These are phyloP conservation scores for slime mould (Dictyostelium discoideum) DNA, from an alignment of 78 protist species.

Conservation along the genomic window DNA sequence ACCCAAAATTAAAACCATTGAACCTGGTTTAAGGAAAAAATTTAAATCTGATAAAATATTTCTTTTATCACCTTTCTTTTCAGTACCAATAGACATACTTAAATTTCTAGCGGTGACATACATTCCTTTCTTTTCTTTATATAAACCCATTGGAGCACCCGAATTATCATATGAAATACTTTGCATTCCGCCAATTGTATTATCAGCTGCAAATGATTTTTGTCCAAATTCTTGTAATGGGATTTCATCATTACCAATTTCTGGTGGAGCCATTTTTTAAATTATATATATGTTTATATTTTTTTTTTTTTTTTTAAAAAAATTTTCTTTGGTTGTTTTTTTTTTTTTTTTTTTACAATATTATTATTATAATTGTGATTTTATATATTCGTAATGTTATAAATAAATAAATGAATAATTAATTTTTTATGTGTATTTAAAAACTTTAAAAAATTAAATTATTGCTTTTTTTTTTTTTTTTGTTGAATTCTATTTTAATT, in stretches of 20 bases:
- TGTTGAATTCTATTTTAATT: not conserved
- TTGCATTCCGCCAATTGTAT: not conserved
- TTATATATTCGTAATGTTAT: not conserved
- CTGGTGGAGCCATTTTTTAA: conserved; percentile 9
- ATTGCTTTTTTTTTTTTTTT: too few relatives aligned
- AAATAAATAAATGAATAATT: too few relatives aligned
- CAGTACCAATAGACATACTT: conserved; percentile 32
- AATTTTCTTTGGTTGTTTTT: too few relatives aligned
- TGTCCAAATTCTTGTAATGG: not conserved
- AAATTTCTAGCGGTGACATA: conserved; percentile 49
- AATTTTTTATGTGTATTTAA: not conserved
- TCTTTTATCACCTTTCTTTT: conserved; percentile 12
- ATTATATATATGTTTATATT: not conserved
- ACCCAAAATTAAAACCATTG: conserved; percentile 74
- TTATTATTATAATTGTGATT: not conserved
- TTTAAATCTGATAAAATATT: conserved; percentile 45
- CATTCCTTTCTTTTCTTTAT: conserved; percentile 31
- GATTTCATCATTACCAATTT: not conserved
- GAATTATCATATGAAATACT: not conserved
- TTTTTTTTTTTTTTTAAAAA: not conserved
- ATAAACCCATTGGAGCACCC: not conserved
- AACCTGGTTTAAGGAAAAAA: conserved; percentile 80
- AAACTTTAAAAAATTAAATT: not conserved
- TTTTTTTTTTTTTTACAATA: not conserved
- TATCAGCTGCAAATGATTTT: not conserved